Conservation (phyloP, 2,329 filamentous ascomycete genomes). For the Aureobasidium musti region DNA sequence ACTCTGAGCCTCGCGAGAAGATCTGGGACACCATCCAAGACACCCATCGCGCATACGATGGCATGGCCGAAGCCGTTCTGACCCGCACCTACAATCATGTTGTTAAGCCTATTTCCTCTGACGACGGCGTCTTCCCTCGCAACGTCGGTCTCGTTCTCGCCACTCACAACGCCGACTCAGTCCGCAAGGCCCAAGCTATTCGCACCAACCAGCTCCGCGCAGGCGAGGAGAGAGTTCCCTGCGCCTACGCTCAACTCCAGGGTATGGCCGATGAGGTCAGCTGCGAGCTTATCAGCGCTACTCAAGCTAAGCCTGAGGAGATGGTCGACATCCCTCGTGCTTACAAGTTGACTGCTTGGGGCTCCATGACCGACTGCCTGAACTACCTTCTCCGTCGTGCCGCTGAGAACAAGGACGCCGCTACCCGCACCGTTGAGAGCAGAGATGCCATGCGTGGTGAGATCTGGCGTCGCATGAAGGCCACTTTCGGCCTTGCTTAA, state of each 20-base stretch:
- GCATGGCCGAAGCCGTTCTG: slow-evolving; percentile 67
- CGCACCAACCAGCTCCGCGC: slow-evolving; percentile 50
- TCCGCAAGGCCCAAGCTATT: slow-evolving; percentile 56
- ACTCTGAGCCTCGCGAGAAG: slow-evolving; percentile 52
- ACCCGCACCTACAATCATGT: slow-evolving; percentile 61
- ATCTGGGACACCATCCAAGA: slow-evolving; percentile 57
- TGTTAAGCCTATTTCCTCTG: slow-evolving; percentile 48
- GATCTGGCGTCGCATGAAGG: slow-evolving; percentile 46
- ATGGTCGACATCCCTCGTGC: slow-evolving; percentile 49
- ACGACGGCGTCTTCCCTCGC: slow-evolving; percentile 44
- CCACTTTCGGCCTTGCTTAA: slow-evolving; percentile 29
- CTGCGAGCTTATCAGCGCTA: slow-evolving; percentile 54
- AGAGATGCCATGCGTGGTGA: slow-evolving; percentile 55
- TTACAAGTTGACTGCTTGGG: slow-evolving; percentile 61
- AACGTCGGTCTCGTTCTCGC: slow-evolving; percentile 68
- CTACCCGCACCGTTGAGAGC: slow-evolving; percentile 56
- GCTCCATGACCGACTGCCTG: slow-evolving; percentile 69
- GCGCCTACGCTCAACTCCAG: slow-evolving; percentile 76
- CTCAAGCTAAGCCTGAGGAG: slow-evolving; percentile 42
- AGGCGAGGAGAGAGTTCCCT: slow-evolving; percentile 49
- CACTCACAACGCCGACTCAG: slow-evolving; percentile 76
- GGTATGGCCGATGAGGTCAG: slow-evolving; percentile 96
- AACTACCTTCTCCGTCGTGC: slow-evolving; percentile 66
- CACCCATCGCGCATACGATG: slow-evolving; percentile 67
- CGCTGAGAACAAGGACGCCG: slow-evolving; percentile 64